These are phyloP conservation scores for Tylopilus sp. DNA, from an alignment of 1,284 basidiomycete genomes.

Conservation along the genomic window DNA sequence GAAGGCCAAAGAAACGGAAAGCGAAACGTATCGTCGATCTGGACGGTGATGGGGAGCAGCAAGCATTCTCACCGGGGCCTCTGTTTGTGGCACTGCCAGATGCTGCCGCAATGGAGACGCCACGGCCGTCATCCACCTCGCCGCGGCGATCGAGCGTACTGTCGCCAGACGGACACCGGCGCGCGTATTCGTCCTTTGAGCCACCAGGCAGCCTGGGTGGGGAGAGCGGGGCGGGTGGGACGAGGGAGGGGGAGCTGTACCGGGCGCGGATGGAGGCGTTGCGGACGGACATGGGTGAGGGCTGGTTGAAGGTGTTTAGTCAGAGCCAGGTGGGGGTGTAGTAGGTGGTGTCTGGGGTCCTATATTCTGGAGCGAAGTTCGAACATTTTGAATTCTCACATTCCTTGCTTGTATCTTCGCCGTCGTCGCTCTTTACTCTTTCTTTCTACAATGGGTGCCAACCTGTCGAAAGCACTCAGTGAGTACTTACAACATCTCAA, in stretches of 20 bases:
- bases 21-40: constrained; percentile 68
- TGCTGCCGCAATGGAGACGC: constrained; percentile 17
- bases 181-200: constrained; percentile 50
- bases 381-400: constrained; percentile 31
- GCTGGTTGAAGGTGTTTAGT: constrained; percentile 78
- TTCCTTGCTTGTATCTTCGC: constrained; percentile 27
- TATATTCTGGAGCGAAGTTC: constrained; percentile 6
- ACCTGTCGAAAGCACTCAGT: constrained; percentile 73
- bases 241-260: constrained; percentile 58
- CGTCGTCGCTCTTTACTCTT: constrained; percentile 45
- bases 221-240: constrained; percentile 22
- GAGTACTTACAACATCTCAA: constrained; percentile 13
- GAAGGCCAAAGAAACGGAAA: constrained; percentile 51
- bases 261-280: constrained; percentile 74
- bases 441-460: constrained; percentile 57
- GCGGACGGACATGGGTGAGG: constrained; percentile 80
- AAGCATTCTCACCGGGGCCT: constrained; percentile 27
- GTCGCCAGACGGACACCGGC: constrained; percentile 17
- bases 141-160: constrained; percentile 39
- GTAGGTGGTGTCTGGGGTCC: constrained; percentile 33
- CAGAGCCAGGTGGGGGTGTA: constrained; percentile 44
- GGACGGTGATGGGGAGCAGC: constrained; percentile 39
- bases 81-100: constrained; percentile 5
- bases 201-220: constrained; percentile 31
- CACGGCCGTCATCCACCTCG: constrained; percentile 44